Evolutionary conservation across 441 rosid genomes (phyloP).

Genomic region (Arabidopsis lyrata): DNA sequence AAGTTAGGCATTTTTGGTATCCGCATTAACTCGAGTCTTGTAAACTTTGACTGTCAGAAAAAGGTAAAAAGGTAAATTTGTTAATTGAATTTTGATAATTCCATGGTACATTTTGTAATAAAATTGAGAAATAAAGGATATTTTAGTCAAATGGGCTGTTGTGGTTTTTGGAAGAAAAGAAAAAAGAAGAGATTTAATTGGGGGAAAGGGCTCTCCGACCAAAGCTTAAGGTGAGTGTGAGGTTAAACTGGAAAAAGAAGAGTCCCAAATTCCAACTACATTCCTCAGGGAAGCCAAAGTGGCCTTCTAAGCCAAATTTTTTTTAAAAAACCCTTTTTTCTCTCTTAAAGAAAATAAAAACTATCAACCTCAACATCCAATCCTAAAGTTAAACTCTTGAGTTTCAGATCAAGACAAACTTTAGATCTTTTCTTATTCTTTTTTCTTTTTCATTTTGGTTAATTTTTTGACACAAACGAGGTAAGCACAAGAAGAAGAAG

Average conservation of each 20-base stretch:
- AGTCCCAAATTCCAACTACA: conserved; percentile 43
- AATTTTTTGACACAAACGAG: conserved; percentile 46
- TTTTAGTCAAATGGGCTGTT: conserved; percentile 24
- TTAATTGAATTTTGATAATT: not conserved
- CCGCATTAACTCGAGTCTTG: conserved; percentile 15
- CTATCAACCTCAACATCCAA: conserved; percentile 26
- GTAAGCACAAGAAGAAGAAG: conserved; percentile 38
- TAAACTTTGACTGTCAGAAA: conserved; percentile 21
- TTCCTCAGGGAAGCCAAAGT: conserved; percentile 34
- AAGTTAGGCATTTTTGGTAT: conserved; percentile 21
- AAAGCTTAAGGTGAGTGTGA: conserved; percentile 32
- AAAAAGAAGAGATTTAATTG: conserved; percentile 19
- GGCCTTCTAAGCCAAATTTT: too few relatives aligned
- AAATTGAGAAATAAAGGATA: conserved; percentile 33
- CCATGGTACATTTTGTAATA: conserved; percentile 33
- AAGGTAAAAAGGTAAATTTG: not conserved
- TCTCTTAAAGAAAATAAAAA: too few relatives aligned
- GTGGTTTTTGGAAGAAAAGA: not conserved
- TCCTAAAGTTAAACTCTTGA: conserved; percentile 39
- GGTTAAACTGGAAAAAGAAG: conserved; percentile 32
- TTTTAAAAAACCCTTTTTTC: too few relatives aligned
- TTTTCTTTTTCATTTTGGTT: conserved; percentile 9
- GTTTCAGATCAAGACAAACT: conserved; percentile 48
- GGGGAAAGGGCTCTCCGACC: conserved; percentile 40
- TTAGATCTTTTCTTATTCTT: conserved; percentile 35